phyloP scores from a whole-genome alignment of 176 grass and related monocot genomes.

The Carex scoparia region DNA sequence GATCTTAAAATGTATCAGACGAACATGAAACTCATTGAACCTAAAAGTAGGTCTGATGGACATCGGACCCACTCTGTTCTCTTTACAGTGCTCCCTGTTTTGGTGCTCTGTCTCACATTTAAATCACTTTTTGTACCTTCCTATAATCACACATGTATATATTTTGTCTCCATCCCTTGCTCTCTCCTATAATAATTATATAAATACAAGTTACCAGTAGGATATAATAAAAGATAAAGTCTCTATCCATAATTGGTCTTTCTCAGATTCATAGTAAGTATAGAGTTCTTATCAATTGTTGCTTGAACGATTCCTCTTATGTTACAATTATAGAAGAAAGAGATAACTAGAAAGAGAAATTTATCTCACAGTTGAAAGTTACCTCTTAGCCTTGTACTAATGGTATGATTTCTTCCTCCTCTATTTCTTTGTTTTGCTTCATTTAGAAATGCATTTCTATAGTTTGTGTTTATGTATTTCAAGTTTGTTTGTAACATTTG shows the following conservation, averaged over 20 bases:
- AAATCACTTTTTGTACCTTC: neutral
- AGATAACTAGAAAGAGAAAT: neutral
- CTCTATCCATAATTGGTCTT: neutral
- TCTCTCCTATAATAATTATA: neutral
- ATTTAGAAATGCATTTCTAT: neutral
- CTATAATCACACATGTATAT: neutral
- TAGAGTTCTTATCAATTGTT: conserved; percentile 23
- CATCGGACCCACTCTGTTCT: too few species aligned
- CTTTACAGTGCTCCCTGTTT: neutral
- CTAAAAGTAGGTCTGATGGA: too few species aligned
- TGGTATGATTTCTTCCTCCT: conserved; percentile 15
- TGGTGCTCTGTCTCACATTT: neutral
- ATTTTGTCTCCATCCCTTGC: neutral
- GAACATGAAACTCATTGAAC: too few species aligned
- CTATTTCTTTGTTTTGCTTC: neutral
- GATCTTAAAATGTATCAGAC: too few species aligned
- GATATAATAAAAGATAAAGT: neutral
- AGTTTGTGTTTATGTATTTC: neutral
- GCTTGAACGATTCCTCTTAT: conserved; percentile 21
- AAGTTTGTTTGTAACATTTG: neutral
- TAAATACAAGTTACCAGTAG: neutral
- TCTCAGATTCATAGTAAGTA: neutral
- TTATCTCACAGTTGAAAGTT: neutral
- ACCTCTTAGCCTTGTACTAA: neutral
- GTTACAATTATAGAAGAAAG: conserved; percentile 5